Evolutionary conservation across 805 yeast species (phyloP).

Genomic region (Metschnikowia koreensis): DNA sequence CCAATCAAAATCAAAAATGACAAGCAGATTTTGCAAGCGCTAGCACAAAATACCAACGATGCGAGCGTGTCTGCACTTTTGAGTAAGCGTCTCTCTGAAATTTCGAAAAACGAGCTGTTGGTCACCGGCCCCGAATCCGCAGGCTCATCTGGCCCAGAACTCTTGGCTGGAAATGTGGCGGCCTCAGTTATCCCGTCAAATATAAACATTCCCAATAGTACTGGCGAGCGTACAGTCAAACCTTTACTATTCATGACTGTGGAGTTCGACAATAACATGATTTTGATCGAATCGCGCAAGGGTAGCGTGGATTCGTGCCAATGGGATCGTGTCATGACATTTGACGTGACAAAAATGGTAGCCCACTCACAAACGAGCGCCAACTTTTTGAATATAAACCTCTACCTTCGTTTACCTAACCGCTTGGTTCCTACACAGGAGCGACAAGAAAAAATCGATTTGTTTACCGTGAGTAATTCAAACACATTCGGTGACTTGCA

Average conservation of each 20-base stretch:
- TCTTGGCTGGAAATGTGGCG: slow-evolving; percentile 32
- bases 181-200: slow-evolving; percentile 47
- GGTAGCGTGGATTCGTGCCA: slow-evolving; percentile 77
- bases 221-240: slow-evolving; percentile 49
- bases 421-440: slow-evolving; percentile 49
- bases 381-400: slow-evolving; percentile 63
- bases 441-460: slow-evolving; percentile 25
- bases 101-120: slow-evolving; percentile 10
- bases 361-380: slow-evolving; percentile 41
- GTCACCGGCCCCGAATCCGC: slow-evolving; percentile 1
- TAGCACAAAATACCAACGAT: slow-evolving; percentile 53
- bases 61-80: slow-evolving; percentile 17
- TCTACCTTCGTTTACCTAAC: slow-evolving; percentile 76
- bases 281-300: slow-evolving; percentile 80
- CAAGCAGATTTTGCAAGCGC: slow-evolving; percentile 59
- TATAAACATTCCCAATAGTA: slow-evolving; percentile 48
- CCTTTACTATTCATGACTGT: slow-evolving; percentile 81
- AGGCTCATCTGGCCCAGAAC: slow-evolving; percentile 21
- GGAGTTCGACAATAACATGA: slow-evolving; percentile 93
- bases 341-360: slow-evolving; percentile 64
- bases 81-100: slow-evolving; percentile 13
- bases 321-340: slow-evolving; percentile 87
- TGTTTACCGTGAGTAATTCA: slow-evolving; percentile 35
- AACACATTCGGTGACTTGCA: slow-evolving; percentile 62
- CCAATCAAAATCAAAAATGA: slow-evolving; percentile 71